These are phyloP conservation scores for Eucalyptus marginata DNA, from an alignment of 345 rosid species.

Conservation along the genomic window DNA sequence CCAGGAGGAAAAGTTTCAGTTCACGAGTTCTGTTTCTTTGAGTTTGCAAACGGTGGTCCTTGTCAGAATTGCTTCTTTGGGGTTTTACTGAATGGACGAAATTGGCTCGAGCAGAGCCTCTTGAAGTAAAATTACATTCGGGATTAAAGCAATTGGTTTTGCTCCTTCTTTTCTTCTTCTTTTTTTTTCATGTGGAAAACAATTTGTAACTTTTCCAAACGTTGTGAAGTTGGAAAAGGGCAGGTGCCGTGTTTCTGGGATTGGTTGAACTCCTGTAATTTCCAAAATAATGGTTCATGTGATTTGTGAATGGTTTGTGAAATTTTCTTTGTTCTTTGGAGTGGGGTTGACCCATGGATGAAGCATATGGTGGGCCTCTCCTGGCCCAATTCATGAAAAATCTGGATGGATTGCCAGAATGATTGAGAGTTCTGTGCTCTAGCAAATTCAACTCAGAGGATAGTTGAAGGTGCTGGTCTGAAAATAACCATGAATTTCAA, in stretches of 20 bases:
- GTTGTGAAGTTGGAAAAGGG: background rate
- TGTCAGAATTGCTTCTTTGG: background rate
- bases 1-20: background rate
- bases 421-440: background rate
- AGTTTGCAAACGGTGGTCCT: background rate
- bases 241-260: too few relatives aligned
- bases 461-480: background rate
- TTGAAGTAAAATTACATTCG: background rate
- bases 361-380: background rate
- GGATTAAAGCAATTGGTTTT: background rate
- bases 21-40: background rate
- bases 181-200: background rate
- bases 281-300: background rate
- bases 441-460: background rate
- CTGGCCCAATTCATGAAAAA: background rate
- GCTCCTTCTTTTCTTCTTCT: background rate
- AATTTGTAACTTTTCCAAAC: background rate
- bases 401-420: background rate
- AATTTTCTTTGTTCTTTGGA: background rate
- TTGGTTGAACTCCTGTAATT: background rate
- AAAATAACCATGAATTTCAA: background rate
- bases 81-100: background rate
- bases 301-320: background rate
- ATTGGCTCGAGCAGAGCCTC: background rate
- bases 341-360: background rate